These are phyloP conservation scores for Aspergillus bombycis DNA, from an alignment of 2,329 filamentous ascomycete genomes.

Conservation along the genomic window DNA sequence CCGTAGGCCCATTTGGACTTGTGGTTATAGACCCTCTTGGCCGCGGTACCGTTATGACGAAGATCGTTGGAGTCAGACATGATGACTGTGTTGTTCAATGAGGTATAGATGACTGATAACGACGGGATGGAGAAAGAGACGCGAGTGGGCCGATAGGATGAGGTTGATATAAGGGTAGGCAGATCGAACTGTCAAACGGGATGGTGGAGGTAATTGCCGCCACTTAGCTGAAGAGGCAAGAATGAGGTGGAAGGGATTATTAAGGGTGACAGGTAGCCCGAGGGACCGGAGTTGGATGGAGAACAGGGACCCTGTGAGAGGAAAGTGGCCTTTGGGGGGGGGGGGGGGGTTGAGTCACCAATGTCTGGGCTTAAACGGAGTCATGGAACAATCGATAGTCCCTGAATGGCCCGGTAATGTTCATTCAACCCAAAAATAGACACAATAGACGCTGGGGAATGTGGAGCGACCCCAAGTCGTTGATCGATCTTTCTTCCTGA, in stretches of 20 bases:
- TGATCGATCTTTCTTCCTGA: constrained; percentile 4
- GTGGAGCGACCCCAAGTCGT: not conserved
- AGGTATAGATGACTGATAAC: constrained; percentile 1
- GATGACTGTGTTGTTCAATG: constrained; percentile 15
- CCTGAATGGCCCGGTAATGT: constrained; percentile 1
- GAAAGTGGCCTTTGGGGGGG: not conserved
- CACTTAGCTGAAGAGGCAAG: constrained; percentile 3
- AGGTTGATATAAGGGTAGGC: not conserved
- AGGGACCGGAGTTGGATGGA: not conserved
- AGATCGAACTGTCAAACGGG: not conserved
- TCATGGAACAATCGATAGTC: constrained; percentile 7
- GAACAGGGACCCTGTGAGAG: not conserved
- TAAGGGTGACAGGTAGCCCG: constrained; percentile 11
- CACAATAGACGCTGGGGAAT: constrained; percentile 3
- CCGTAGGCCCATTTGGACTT: constrained; percentile 47
- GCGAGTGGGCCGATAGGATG: not conserved
- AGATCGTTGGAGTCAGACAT: constrained; percentile 51
- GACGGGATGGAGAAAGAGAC: not conserved
- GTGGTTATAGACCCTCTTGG: constrained; percentile 42
- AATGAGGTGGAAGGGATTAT: constrained; percentile 6
- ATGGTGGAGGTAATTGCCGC: not conserved
- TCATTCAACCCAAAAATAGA: constrained; percentile 7
- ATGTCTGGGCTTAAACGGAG: not conserved
- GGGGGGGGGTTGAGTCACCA: constrained; percentile 2
- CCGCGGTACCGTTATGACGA: constrained; percentile 57